These are phyloP conservation scores for Thoreauomyces humboldtii DNA, from an alignment of 192 early-diverging fungal species.

Conservation along the genomic window DNA sequence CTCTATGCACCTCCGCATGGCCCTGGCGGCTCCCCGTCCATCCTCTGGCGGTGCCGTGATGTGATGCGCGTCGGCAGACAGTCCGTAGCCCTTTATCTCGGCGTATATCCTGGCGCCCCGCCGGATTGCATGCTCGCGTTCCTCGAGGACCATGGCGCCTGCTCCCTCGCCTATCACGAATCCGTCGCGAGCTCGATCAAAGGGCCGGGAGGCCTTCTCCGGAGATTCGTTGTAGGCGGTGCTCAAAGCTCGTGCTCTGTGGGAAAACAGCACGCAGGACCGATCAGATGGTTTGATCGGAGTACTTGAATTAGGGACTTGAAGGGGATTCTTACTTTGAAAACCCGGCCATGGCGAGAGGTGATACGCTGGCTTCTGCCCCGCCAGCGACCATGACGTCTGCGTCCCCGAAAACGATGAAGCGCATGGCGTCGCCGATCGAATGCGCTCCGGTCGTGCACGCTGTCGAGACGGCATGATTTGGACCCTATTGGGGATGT, in stretches of 20 bases:
- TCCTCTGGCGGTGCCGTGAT: constrained; percentile 89
- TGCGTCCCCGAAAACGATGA: constrained; percentile 88
- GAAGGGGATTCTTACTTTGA: constrained; percentile 50
- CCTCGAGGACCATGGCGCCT: constrained; percentile 85
- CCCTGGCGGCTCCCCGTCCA: constrained; percentile 80
- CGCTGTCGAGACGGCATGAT: constrained; percentile 89
- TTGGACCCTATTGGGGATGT: constrained; percentile 70
- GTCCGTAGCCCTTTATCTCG: constrained; percentile 84
- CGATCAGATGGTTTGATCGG: neutral
- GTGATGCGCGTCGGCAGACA: constrained; percentile 88
- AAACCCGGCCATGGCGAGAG: constrained; percentile 88
- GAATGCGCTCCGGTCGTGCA: constrained; percentile 96
- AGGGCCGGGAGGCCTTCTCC: constrained; percentile 80
- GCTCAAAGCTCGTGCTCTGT: constrained; percentile 75
- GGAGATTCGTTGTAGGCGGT: constrained; percentile 80
- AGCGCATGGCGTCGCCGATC: constrained; percentile 90
- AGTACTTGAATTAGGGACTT: neutral
- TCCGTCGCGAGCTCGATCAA: constrained; percentile 81
- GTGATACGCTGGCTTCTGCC: constrained; percentile 79
- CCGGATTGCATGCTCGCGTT: constrained; percentile 77
- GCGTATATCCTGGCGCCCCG: constrained; percentile 90
- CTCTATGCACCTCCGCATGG: constrained; percentile 80
- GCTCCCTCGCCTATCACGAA: constrained; percentile 96
- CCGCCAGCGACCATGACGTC: constrained; percentile 96
- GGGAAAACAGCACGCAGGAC: too few species aligned